Evolutionary conservation across 192 early-diverging fungal species (phyloP).

Genomic region (Umbelopsis vinacea): DNA sequence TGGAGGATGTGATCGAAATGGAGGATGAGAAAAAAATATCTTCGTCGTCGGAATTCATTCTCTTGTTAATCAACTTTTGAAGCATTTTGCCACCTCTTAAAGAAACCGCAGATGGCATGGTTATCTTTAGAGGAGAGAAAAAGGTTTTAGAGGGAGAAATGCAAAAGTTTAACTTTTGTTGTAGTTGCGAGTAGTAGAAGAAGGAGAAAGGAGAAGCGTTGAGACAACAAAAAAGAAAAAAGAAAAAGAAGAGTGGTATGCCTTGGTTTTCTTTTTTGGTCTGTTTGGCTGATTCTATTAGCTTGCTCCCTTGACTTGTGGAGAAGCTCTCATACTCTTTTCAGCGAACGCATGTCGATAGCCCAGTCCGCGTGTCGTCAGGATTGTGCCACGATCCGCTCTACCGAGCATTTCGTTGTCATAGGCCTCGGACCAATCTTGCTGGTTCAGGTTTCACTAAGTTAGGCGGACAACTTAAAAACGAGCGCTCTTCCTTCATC

Average conservation of each 20-base stretch:
- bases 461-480: not conserved
- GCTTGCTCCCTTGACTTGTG: no score
- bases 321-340: constrained; percentile 9
- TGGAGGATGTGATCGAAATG: constrained; percentile 19
- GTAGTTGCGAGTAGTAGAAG: not conserved
- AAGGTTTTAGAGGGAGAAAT: not conserved
- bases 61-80: constrained; percentile 1
- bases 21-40: constrained; percentile 16
- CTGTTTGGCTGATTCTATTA: not conserved
- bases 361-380: constrained; percentile 22
- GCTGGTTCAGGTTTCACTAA: not conserved
- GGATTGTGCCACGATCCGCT: constrained; percentile 15
- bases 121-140: not conserved
- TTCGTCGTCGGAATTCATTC: not conserved
- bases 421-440: not conserved
- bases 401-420: not conserved
- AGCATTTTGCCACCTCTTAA: constrained; percentile 5
- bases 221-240: not conserved
- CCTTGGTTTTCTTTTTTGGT: no score
- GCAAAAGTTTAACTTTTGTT: not conserved
- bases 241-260: not conserved
- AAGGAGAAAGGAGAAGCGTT: not conserved
- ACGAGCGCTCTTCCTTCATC: not conserved
- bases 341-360: constrained; percentile 23
- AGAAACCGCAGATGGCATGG: constrained; percentile 3